Evolutionary conservation across 306 rosid species (phyloP), one percentile per base, ranked within the genome.

Genomic region (Castanopsis chinensis): DNA sequence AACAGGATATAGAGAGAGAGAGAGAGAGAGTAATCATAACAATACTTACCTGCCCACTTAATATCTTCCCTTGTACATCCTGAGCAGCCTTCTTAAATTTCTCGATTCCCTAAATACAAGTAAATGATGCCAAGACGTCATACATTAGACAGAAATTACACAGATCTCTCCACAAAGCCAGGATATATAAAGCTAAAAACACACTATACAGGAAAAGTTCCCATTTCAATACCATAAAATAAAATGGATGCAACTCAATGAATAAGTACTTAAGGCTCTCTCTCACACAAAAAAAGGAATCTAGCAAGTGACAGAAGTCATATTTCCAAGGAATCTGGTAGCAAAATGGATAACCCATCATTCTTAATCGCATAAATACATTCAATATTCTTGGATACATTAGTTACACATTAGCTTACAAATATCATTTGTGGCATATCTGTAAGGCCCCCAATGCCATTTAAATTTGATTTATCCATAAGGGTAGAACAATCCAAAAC

Each of bases 21-120:
- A 25, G 30, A 20, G 81, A 45, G 43, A 41, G 10, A 14, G 58
- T 72, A 32, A 81, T 79, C 61, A 73, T 18, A 64, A 69, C 75
- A 61, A 51, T 23, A 88, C 93, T 88, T 78, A 85, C 99, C 99
- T 96, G 94, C 69, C 99, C 99, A 70, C 96, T 91, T 82, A 96
- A 83, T 80, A 58, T 84, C 85, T 91, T 90, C 74, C 94, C 96
- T 81, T 93, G 89, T 80, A 93, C 91, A 83, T 93, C 94, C 78
- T 81, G 91, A 88, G 90, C 92, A 60, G 99, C 96, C 79, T 84
- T 84, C 85, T 93, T 87, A 82, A 96, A 96, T 83, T 88, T 96
- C 81, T 93, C 99, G 72, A 96, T 96, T 59, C 99, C 99, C 99
- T 96, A 79, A 33, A 72, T 54, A 79, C 78, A 79, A 56, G 75